Evolutionary conservation across 2,329 filamentous ascomycete genomes (phyloP).

Genomic region (Calonectria pseudoreteaudii): DNA sequence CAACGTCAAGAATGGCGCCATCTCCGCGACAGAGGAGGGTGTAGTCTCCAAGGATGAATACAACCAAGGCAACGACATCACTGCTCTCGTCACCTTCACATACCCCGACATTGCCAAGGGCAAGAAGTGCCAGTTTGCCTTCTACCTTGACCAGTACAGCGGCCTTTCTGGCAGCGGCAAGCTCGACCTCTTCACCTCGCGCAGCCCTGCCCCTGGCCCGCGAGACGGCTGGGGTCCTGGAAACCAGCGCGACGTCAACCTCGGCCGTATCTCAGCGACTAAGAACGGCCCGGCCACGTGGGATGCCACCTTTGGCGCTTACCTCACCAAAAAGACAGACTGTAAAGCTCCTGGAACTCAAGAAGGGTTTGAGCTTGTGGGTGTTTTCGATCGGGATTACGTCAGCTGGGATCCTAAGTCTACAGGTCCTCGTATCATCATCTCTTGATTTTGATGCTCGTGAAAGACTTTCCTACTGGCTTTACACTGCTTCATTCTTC

Average conservation of each 20-base stretch:
- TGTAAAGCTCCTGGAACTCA: constrained; percentile 21
- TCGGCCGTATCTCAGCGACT: constrained; percentile 23
- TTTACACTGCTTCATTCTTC: neutral
- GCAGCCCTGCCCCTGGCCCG: constrained; percentile 31
- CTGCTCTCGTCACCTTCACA: constrained; percentile 42
- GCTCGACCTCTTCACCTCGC: constrained; percentile 42
- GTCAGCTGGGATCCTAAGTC: constrained; percentile 13
- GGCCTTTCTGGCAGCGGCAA: constrained; percentile 32
- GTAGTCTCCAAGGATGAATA: constrained; percentile 29
- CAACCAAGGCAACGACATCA: constrained; percentile 39
- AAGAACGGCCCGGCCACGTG: constrained; percentile 1
- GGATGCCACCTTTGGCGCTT: constrained; percentile 17
- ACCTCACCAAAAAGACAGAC: constrained; percentile 13
- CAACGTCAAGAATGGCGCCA: constrained; percentile 34
- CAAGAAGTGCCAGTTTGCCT: constrained; percentile 40
- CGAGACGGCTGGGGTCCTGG: constrained; percentile 35
- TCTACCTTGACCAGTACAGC: constrained; percentile 32
- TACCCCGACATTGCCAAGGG: constrained; percentile 35
- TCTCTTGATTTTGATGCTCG: neutral
- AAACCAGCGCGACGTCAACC: constrained; percentile 39
- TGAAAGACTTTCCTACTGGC: neutral
- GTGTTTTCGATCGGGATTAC: constrained; percentile 20
- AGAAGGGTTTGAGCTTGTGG: constrained; percentile 26
- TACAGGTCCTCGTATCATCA: neutral
- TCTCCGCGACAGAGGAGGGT: constrained; percentile 7